Base-by-base conservation (phyloP, 192 early-diverging fungal genomes). In the Haplosporangium gracile region DNA sequence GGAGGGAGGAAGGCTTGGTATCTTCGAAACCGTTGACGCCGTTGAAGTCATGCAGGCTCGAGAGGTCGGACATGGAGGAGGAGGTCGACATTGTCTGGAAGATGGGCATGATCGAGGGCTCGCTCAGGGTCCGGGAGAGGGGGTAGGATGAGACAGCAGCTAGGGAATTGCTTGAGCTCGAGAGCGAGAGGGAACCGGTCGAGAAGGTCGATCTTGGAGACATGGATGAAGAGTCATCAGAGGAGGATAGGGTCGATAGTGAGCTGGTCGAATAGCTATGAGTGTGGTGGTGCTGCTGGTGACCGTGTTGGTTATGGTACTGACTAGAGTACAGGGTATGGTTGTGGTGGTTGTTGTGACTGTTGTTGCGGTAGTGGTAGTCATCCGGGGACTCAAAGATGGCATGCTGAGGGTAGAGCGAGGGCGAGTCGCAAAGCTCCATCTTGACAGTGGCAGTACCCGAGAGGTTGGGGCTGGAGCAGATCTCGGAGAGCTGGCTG, bases 191-290 rank as follows among this genome's bases (percentile, higher is more conserved):
- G 24, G 51, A 26, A 40, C 51, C 74, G 1, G 45, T 70, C 15
- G 82, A 75, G 49, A 80, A 77, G 63, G 73, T 70, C 1, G 83
- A 85, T 16, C 83, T 68, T 26, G 83, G 83, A 9, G 83, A 85
- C 83, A 85, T 79, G 55, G 77, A 78, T 2, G 77, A 74, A 36
- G 73, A 74, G 26, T 43, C 26, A 34, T 10, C 26, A 36, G 75
- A 82, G 5, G 83, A 81, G 15, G 82, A 84, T 20, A 79, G 20
- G 49, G 42, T 65, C 3, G 83, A 86, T 47, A 86, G 70, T 20
- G 83, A 85, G 60, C 78, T 80, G 49, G 78, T 80, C 0, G 83
- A 80, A 51, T 81, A 86, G 74, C 79, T 86, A 39, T 86, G 83
- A 4, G 74, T 32, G 75, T 75, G 83, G 4, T 79, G 83, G 20